Evolutionary conservation across 495 filamentous ascomycete species (phyloP).

Genomic region (Podospora bellae-mahoneyi): DNA sequence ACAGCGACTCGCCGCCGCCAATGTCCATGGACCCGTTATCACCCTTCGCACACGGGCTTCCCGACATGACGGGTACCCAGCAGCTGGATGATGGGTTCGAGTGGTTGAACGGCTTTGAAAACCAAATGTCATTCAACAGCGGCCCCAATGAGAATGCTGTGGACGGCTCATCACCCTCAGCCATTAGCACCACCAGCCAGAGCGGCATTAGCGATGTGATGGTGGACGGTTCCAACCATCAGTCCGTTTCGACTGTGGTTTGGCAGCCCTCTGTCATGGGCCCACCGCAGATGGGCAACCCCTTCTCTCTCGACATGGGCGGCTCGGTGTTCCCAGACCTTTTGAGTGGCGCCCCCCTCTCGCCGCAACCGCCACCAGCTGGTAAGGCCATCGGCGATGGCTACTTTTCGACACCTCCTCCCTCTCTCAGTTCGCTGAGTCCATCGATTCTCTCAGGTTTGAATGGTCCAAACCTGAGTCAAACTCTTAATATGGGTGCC

Average conservation of each 20-base stretch:
- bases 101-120: slow-evolving; percentile 83
- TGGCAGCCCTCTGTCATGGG: slow-evolving; percentile 69
- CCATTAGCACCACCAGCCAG: slow-evolving; percentile 87
- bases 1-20: slow-evolving; percentile 74
- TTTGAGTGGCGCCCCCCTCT: slow-evolving; percentile 56
- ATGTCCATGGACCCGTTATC: slow-evolving; percentile 70
- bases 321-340: slow-evolving; percentile 58
- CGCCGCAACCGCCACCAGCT: slow-evolving; percentile 53
- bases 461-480: slow-evolving; percentile 53
- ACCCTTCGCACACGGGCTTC: slow-evolving; percentile 65
- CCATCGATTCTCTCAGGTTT: slow-evolving; percentile 50
- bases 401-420: slow-evolving; percentile 60
- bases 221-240: slow-evolving; percentile 74
- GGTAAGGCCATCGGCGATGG: slow-evolving; percentile 52
- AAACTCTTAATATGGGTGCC: slow-evolving; percentile 57
- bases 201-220: slow-evolving; percentile 90
- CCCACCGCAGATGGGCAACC: slow-evolving; percentile 54
- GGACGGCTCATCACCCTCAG: slow-evolving; percentile 91
- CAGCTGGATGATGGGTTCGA: slow-evolving; percentile 76
- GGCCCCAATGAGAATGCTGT: slow-evolving; percentile 68
- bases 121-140: slow-evolving; percentile 66
- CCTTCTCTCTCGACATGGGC: slow-evolving; percentile 59
- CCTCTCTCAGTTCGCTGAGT: slow-evolving; percentile 58
- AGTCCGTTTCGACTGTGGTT: slow-evolving; percentile 49
- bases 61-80: slow-evolving; percentile 51